phyloP scores from a whole-genome alignment of 2,329 filamentous ascomycete genomes.

The Diaporthe citriasiana region DNA sequence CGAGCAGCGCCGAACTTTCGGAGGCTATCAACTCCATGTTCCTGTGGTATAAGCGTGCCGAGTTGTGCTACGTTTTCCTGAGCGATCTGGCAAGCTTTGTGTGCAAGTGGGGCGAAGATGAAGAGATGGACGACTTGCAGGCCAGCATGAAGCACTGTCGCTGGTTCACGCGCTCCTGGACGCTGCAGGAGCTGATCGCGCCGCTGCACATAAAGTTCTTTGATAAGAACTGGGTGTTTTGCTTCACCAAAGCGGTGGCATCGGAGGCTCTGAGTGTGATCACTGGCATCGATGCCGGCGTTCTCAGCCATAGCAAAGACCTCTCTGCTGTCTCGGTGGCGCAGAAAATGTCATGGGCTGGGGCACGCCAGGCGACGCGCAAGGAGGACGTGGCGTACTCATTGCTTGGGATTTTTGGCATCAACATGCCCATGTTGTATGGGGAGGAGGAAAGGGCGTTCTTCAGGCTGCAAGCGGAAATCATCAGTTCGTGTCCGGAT shows the following conservation, averaged over 20 bases:
- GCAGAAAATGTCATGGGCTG: slow-evolving; percentile 43
- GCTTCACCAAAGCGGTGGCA: slow-evolving; percentile 30
- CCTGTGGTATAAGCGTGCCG: slow-evolving; percentile 35
- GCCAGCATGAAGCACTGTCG: slow-evolving; percentile 23
- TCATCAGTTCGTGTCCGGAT: slow-evolving; percentile 35
- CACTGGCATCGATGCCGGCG: slow-evolving; percentile 34
- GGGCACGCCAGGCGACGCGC: slow-evolving; percentile 23
- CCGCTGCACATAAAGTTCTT: slow-evolving; percentile 26
- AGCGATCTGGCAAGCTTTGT: neutral
- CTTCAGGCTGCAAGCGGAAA: slow-evolving; percentile 36
- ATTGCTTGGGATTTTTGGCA: slow-evolving; percentile 34
- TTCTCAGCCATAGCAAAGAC: slow-evolving; percentile 14
- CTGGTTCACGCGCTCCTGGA: slow-evolving; percentile 41
- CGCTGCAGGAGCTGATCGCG: slow-evolving; percentile 40
- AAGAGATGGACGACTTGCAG: neutral
- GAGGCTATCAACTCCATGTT: slow-evolving; percentile 42
- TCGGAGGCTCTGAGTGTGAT: slow-evolving; percentile 2
- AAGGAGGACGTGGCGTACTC: slow-evolving; percentile 39
- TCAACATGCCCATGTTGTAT: slow-evolving; percentile 40
- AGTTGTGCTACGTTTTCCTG: slow-evolving; percentile 35
- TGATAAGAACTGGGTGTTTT: slow-evolving; percentile 17
- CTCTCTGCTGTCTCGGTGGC: slow-evolving; percentile 34
- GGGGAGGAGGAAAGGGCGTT: slow-evolving; percentile 41
- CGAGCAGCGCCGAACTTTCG: slow-evolving; percentile 38
- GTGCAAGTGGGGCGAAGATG: too few relatives aligned